Conservation (phyloP, 495 filamentous ascomycete species). For the Neurospora cerealis region DNA sequence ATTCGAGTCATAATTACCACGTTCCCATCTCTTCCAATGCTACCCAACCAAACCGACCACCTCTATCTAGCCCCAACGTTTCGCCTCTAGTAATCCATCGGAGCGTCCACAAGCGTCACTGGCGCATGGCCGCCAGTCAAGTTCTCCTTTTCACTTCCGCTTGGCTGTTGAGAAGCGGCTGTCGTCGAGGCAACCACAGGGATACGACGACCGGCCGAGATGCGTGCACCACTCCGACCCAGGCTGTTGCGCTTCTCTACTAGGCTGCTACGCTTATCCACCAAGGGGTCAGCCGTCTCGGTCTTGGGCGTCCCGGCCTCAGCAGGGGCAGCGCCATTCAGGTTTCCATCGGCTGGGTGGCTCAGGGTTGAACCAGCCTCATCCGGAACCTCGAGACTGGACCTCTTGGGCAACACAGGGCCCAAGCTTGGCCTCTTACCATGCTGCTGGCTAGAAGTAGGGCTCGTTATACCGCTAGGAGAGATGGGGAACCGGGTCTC, state of each 20-base stretch:
- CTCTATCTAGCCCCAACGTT: not conserved
- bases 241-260: conserved; percentile 44
- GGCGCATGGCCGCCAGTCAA: conserved; percentile 5
- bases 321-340: conserved; percentile 23
- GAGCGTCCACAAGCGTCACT: conserved; percentile 22
- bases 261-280: conserved; percentile 25
- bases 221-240: conserved; percentile 32
- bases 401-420: conserved; percentile 30
- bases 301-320: conserved; percentile 24
- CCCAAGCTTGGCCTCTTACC: conserved; percentile 32
- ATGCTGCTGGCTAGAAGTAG: conserved; percentile 37
- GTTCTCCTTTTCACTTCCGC: not conserved
- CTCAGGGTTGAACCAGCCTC: conserved; percentile 24
- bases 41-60: not conserved
- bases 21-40: not conserved
- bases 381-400: conserved; percentile 38
- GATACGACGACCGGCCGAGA: conserved; percentile 32
- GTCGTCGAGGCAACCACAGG: conserved; percentile 12
- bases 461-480: conserved; percentile 46
- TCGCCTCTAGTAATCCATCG: conserved; percentile 27
- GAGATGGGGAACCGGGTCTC: conserved; percentile 81
- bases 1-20: not conserved
- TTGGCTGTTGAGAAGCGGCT: conserved; percentile 1
- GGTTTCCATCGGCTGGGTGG: conserved; percentile 33
- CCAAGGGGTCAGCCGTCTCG: conserved; percentile 22